phyloP scores from a whole-genome alignment of 164 flowering plant species.

The Buxus sempervirens region DNA sequence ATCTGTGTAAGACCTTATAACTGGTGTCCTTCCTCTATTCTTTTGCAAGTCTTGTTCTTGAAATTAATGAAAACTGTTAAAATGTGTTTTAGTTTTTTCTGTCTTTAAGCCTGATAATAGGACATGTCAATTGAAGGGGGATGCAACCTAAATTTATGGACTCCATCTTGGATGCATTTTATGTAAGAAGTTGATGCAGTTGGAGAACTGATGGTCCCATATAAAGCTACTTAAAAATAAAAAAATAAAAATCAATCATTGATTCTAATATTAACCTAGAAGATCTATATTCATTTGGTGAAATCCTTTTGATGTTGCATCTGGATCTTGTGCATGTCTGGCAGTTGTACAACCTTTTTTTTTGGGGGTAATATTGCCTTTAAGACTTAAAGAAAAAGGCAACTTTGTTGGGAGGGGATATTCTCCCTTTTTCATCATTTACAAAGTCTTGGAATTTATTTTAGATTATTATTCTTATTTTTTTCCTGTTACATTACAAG shows the following conservation, averaged over 20 bases:
- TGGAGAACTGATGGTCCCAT: not conserved
- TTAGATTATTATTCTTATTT: not conserved
- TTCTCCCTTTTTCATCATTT: not conserved
- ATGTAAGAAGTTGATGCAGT: not conserved
- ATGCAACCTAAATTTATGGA: not conserved
- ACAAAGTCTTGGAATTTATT: not conserved
- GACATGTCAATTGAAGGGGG: not conserved
- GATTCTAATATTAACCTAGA: not conserved
- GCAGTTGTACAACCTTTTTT: too few species aligned
- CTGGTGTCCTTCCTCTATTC: too few species aligned
- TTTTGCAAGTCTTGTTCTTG: not conserved
- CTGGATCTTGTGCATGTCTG: not conserved
- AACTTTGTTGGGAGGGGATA: not conserved
- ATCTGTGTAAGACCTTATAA: too few species aligned
- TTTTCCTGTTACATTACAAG: slow-evolving; percentile 1
- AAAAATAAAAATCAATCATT: not conserved
- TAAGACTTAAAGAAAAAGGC: not conserved
- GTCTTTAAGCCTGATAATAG: not conserved
- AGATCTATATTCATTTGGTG: slow-evolving; percentile 2
- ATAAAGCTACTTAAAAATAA: too few species aligned
- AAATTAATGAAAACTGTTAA: too few species aligned
- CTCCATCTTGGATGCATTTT: not conserved
- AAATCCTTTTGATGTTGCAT: not conserved
- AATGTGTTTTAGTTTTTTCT: not conserved
- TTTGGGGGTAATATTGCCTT: too few species aligned